Percentiles rank a stretch among this genome's conserved stretches.
Conservation (phyloP, 805 yeast genomes). For the Candida maris region DNA sequence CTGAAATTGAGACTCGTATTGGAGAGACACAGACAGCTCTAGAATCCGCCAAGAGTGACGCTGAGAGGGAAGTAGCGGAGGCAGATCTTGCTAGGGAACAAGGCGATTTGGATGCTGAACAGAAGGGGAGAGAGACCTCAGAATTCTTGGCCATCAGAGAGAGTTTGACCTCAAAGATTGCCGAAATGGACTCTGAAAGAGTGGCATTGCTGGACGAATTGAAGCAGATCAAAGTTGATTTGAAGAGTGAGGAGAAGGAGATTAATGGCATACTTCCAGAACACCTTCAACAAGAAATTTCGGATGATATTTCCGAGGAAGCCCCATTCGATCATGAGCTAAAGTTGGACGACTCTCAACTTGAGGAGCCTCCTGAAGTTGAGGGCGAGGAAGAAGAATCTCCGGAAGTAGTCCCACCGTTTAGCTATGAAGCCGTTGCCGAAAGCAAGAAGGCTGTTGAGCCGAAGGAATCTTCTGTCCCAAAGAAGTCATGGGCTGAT, state of each 20-base stretch:
- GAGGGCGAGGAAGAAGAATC: constrained; percentile 28
- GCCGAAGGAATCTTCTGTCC: constrained; percentile 22
- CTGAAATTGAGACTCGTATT: constrained; percentile 38
- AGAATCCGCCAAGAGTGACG: constrained; percentile 28
- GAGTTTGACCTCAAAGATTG: constrained; percentile 41
- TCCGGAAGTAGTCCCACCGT: constrained; percentile 18
- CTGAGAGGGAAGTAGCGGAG: constrained; percentile 28
- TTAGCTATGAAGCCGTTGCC: constrained; percentile 7
- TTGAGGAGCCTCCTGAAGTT: constrained; percentile 28
- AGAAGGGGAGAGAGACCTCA: constrained; percentile 27
- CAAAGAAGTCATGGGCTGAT: constrained; percentile 29
- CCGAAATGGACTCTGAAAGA: constrained; percentile 40
- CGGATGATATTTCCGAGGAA: constrained; percentile 26
- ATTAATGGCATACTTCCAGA: constrained; percentile 51
- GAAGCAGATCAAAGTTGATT: constrained; percentile 35
- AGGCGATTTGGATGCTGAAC: constrained; percentile 26
- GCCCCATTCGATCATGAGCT: constrained; percentile 28
- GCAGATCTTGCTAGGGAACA: constrained; percentile 23
- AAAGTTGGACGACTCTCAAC: constrained; percentile 23
- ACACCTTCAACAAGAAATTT: constrained; percentile 40
- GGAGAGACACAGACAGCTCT: constrained; percentile 39
- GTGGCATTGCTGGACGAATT: constrained; percentile 32
- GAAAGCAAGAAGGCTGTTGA: constrained; percentile 28
- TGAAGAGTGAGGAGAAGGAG: constrained; percentile 41
- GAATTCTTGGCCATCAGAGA: constrained; percentile 30